phyloP scores from a whole-genome alignment of 2,329 filamentous ascomycete genomes.

The Cercospora sesami region DNA sequence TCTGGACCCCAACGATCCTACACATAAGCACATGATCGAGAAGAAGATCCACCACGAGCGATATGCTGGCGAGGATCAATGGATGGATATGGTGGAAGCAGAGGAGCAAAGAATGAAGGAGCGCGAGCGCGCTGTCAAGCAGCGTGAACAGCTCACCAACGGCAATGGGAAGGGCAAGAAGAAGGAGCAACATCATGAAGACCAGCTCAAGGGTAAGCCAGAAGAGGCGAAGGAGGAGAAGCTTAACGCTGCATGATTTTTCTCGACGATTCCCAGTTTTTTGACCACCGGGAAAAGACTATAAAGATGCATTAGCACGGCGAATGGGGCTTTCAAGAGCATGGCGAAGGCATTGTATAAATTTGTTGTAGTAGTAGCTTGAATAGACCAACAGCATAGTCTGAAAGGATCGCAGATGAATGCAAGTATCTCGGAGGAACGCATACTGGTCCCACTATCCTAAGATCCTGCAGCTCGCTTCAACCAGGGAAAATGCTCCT shows the following conservation, averaged over 20 bases:
- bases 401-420: background rate
- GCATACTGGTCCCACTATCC: background rate
- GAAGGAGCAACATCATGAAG: slow-evolving; percentile 17
- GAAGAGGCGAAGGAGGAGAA: slow-evolving; percentile 28
- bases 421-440: background rate
- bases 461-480: background rate
- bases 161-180: slow-evolving; percentile 22
- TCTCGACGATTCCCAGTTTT: background rate
- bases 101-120: slow-evolving; percentile 65
- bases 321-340: background rate
- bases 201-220: slow-evolving; percentile 27
- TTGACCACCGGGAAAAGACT: background rate
- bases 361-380: background rate
- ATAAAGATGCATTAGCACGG: background rate
- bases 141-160: slow-evolving; percentile 27
- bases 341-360: background rate
- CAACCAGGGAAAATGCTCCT: no score
- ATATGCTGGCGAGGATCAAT: slow-evolving; percentile 86
- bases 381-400: background rate
- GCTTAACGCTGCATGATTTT: slow-evolving; percentile 25
- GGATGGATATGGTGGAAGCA: slow-evolving; percentile 86
- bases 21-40: slow-evolving; percentile 80
- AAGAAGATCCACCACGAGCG: slow-evolving; percentile 85
- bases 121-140: slow-evolving; percentile 46
- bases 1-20: slow-evolving; percentile 75